phyloP scores from a whole-genome alignment of 2,329 filamentous ascomycete species.

The Lachnellula arida region DNA sequence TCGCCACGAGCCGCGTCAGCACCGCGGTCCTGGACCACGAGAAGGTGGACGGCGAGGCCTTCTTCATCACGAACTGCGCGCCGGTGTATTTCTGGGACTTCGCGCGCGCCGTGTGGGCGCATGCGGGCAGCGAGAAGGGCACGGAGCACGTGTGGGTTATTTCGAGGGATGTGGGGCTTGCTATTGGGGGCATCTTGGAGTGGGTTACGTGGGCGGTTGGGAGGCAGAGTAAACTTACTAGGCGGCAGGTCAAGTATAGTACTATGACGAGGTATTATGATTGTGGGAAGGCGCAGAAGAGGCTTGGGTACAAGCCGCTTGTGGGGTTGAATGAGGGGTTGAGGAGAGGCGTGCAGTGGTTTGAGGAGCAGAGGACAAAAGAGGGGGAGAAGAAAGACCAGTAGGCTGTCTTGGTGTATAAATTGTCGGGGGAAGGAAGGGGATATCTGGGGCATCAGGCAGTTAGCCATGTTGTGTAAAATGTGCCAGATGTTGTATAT shows the following conservation, averaged over 20 bases:
- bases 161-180: conserved; percentile 45
- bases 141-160: conserved; percentile 53
- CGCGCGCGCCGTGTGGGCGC: conserved; percentile 69
- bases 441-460: no score
- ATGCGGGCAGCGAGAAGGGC: conserved; percentile 49
- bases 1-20: conserved; percentile 28
- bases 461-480: no score
- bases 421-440: no score
- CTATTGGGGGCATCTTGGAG: conserved; percentile 51
- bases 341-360: conserved; percentile 24
- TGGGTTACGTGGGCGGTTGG: conserved; percentile 44
- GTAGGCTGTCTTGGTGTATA: conserved; percentile 4
- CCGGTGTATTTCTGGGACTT: conserved; percentile 93
- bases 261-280: conserved; percentile 75
- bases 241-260: conserved; percentile 50
- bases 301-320: conserved; percentile 65
- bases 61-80: conserved; percentile 85
- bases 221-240: conserved; percentile 49
- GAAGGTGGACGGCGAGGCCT: conserved; percentile 76
- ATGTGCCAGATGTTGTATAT: neutral
- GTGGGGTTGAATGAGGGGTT: conserved; percentile 63
- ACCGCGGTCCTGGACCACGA: conserved; percentile 66
- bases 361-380: conserved; percentile 20
- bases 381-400: conserved; percentile 29
- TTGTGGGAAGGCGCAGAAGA: conserved; percentile 67